These are phyloP conservation scores for Calonectria crousiana DNA, from an alignment of 2,329 filamentous ascomycete genomes.

Conservation along the genomic window DNA sequence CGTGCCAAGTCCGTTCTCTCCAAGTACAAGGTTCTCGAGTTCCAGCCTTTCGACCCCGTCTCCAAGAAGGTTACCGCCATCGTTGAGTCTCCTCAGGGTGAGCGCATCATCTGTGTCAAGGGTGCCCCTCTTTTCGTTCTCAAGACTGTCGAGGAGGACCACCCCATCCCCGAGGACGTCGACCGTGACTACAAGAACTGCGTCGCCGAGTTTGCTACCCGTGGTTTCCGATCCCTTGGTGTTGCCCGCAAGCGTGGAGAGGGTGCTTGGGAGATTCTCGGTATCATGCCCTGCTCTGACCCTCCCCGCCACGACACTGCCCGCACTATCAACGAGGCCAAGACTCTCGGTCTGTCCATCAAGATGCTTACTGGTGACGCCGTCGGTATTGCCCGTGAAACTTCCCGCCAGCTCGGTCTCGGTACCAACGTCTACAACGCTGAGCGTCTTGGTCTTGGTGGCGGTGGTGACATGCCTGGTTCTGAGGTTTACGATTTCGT, in stretches of 20 bases:
- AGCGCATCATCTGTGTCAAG: conserved; percentile 90
- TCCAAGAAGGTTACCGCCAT: conserved; percentile 92
- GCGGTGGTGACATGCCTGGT: conserved; percentile 91
- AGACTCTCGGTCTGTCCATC: conserved; percentile 87
- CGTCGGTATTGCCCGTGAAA: conserved; percentile 92
- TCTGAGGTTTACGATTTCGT: conserved; percentile 97
- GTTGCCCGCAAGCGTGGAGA: conserved; percentile 90
- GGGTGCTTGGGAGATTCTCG: conserved; percentile 89
- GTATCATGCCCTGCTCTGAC: conserved; percentile 95
- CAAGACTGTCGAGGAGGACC: conserved; percentile 88
- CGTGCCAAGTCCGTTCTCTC: conserved; percentile 82
- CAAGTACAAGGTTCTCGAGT: conserved; percentile 88
- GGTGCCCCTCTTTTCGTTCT: conserved; percentile 90
- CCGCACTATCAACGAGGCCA: conserved; percentile 90
- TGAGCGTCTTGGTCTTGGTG: conserved; percentile 90
- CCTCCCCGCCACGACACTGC: conserved; percentile 92
- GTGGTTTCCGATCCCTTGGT: conserved; percentile 94
- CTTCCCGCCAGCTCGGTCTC: conserved; percentile 89
- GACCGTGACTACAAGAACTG: conserved; percentile 92
- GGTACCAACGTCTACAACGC: conserved; percentile 95
- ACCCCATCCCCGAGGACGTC: conserved; percentile 80
- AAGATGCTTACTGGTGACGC: conserved; percentile 98
- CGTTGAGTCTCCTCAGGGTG: conserved; percentile 85
- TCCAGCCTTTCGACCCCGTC: conserved; percentile 91
- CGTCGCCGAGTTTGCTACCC: conserved; percentile 89